These are phyloP conservation scores for Plectranthus barbatus DNA, from an alignment of 257 asterid genomes.

Conservation along the genomic window DNA sequence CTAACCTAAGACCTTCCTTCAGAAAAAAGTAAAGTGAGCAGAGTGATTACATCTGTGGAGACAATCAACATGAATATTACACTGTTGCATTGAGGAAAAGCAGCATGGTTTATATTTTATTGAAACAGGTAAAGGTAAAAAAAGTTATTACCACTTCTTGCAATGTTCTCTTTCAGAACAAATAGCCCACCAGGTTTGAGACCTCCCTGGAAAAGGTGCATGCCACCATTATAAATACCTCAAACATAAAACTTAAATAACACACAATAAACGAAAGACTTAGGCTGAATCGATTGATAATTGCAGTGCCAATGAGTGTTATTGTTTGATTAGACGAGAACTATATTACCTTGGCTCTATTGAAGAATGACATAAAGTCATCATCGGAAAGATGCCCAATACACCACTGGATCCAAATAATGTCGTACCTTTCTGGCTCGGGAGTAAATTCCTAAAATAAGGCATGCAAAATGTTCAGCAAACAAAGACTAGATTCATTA, in stretches of 20 bases:
- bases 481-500: neutral
- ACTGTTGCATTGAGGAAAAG: neutral
- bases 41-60: neutral
- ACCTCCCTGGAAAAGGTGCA: conserved; percentile 46
- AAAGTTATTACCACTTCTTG: conserved; percentile 58
- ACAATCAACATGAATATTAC: neutral
- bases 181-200: conserved; percentile 85
- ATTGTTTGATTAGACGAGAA: neutral
- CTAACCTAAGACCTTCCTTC: too few species aligned
- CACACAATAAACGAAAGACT: neutral
- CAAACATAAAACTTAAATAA: neutral
- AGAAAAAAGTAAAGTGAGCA: too few species aligned
- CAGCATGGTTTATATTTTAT: neutral
- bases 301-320: neutral
- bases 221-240: neutral
- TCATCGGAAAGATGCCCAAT: conserved; percentile 97
- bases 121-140: neutral
- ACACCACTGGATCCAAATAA: conserved; percentile 99
- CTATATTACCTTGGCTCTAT: conserved; percentile 63
- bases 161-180: conserved; percentile 83
- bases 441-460: conserved; percentile 78
- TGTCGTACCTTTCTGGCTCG: conserved; percentile 65
- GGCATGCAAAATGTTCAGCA: conserved; percentile 4
- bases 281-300: neutral
- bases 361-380: conserved; percentile 75